phyloP scores from a whole-genome alignment of 176 grass and related monocot species.

The Zizania latifolia region DNA sequence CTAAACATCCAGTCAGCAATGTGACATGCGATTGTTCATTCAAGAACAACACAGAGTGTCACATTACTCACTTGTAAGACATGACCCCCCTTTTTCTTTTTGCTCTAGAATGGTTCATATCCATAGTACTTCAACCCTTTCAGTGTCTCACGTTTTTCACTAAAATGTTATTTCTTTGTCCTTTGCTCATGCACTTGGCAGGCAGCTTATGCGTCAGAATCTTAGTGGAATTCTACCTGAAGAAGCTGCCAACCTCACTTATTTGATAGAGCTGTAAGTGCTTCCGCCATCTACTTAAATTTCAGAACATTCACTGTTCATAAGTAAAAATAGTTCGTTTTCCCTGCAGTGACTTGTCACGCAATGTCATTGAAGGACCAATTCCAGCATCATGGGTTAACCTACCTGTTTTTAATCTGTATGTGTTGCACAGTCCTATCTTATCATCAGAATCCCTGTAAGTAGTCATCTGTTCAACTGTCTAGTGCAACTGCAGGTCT shows the following conservation, averaged over 20 bases:
- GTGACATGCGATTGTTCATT: conserved; percentile 67
- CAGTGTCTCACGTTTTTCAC: neutral
- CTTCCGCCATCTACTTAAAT: neutral
- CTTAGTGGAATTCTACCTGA: conserved; percentile 63
- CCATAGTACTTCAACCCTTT: conserved; percentile 8
- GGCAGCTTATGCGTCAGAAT: conserved; percentile 60
- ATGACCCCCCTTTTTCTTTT: conserved; percentile 4
- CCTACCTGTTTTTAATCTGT: conserved; percentile 66
- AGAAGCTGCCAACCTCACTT: conserved; percentile 65
- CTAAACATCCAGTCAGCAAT: conserved; percentile 28
- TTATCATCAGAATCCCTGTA: neutral
- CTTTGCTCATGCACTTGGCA: conserved; percentile 32
- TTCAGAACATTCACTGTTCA: neutral
- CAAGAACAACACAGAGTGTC: conserved; percentile 50
- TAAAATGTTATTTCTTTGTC: neutral
- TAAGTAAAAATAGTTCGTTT: conserved; percentile 24
- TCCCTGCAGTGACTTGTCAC: conserved; percentile 64
- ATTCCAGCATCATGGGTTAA: conserved; percentile 71
- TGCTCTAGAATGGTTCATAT: neutral
- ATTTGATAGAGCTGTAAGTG: conserved; percentile 69
- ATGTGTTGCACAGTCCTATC: conserved; percentile 2
- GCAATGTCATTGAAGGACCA: conserved; percentile 58
- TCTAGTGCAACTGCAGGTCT: conserved; percentile 52
- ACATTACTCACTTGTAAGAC: conserved; percentile 66
- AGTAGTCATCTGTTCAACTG: conserved; percentile 23